phyloP scores from a whole-genome alignment of 768 basidiomycete genomes.

The Lanmaoa rubissima region DNA sequence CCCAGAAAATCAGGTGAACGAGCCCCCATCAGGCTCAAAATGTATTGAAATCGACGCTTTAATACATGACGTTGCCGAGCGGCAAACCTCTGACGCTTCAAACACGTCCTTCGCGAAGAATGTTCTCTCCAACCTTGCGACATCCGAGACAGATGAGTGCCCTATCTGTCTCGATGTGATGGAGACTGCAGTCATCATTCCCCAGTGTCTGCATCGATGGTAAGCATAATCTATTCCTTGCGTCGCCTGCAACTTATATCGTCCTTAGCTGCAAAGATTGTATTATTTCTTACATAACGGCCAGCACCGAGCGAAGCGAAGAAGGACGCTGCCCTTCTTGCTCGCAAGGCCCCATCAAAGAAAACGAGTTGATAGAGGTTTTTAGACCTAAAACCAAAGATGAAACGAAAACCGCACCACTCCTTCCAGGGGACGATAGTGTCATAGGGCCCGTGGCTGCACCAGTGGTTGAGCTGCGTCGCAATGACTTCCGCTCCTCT shows the following conservation, averaged over 20 bases:
- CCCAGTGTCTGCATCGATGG: constrained; percentile 77
- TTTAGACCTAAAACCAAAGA: constrained; percentile 34
- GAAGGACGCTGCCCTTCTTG: constrained; percentile 81
- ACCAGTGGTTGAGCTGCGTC: constrained; percentile 56
- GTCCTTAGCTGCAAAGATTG: constrained; percentile 82
- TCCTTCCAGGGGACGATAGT: constrained; percentile 12
- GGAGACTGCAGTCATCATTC: constrained; percentile 67
- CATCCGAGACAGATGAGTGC: constrained; percentile 63
- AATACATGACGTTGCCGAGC: constrained; percentile 50
- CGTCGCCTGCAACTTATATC: neutral
- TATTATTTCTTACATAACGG: constrained; percentile 68
- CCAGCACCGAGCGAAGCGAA: constrained; percentile 67
- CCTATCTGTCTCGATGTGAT: constrained; percentile 80
- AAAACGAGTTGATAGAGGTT: constrained; percentile 63
- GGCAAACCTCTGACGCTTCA: constrained; percentile 23
- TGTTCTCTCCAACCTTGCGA: constrained; percentile 57
- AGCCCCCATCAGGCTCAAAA: constrained; percentile 29
- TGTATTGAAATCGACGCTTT: constrained; percentile 59
- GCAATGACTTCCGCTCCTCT: constrained; percentile 84
- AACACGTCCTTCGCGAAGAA: constrained; percentile 56
- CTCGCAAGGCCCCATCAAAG: constrained; percentile 62
- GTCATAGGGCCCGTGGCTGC: constrained; percentile 25
- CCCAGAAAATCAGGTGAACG: constrained; percentile 39
- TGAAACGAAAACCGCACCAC: neutral
- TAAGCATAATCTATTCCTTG: constrained; percentile 28